These are phyloP conservation scores for Colletotrichum truncatum DNA, from an alignment of 2,329 filamentous ascomycete species.

Conservation along the genomic window DNA sequence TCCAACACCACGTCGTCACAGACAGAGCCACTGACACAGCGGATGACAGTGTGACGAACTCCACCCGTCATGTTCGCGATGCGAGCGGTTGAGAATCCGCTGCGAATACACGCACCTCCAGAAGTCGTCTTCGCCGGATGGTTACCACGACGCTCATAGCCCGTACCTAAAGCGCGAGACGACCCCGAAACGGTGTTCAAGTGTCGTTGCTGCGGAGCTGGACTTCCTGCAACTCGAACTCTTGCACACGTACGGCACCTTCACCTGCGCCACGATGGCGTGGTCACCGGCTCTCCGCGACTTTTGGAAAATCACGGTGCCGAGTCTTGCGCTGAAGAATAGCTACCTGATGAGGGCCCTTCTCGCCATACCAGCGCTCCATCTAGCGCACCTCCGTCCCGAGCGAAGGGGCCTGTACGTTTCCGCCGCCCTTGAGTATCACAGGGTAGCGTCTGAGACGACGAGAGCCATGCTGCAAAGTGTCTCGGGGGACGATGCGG, in stretches of 20 bases:
- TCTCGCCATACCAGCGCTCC: constrained; percentile 11
- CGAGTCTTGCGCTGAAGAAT: background rate
- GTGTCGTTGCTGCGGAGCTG: background rate
- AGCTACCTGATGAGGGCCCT: constrained; percentile 12
- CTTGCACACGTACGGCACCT: background rate
- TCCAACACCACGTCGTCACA: background rate
- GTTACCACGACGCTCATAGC: background rate
- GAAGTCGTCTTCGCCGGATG: background rate
- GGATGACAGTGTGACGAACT: constrained; percentile 16
- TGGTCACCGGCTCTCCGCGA: background rate
- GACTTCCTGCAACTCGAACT: constrained; percentile 17
- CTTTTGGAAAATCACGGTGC: constrained; percentile 21
- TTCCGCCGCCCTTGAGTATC: constrained; percentile 7
- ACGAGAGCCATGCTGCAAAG: background rate
- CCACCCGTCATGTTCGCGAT: background rate
- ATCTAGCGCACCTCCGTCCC: background rate
- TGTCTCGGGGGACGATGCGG: background rate
- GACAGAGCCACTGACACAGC: no score
- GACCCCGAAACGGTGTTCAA: background rate
- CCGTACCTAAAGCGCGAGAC: background rate
- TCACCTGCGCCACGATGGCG: background rate
- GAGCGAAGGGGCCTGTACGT: background rate
- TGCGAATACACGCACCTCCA: background rate
- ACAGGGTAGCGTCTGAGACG: background rate
- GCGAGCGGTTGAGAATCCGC: background rate